phyloP scores from a whole-genome alignment of 2,329 filamentous ascomycete species.

The Apiospora koreana region DNA sequence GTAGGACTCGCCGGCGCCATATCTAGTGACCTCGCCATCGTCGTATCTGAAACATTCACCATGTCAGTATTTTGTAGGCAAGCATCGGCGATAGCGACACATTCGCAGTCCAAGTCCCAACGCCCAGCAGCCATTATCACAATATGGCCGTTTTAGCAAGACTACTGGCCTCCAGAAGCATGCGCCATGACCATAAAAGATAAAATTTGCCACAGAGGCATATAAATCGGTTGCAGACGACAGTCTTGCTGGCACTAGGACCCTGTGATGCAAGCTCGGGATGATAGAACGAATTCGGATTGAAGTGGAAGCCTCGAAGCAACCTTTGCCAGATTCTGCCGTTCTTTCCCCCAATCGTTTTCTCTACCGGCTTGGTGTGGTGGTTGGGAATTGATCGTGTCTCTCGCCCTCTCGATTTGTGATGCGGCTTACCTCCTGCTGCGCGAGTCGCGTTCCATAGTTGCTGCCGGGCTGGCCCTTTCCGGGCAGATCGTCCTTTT shows the following conservation, averaged over 20 bases:
- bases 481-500: background rate
- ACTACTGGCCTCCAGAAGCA: background rate
- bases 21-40: constrained; percentile 62
- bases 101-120: background rate
- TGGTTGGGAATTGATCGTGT: background rate
- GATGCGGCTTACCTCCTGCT: constrained; percentile 28
- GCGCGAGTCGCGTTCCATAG: constrained; percentile 33
- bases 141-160: background rate
- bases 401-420: background rate
- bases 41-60: constrained; percentile 48
- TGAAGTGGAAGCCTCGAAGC: background rate
- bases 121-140: background rate
- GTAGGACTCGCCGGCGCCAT: constrained; percentile 63
- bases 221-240: background rate
- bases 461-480: background rate
- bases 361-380: background rate
- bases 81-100: background rate
- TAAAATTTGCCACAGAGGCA: background rate
- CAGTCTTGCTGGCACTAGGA: background rate
- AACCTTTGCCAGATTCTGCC: background rate
- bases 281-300: background rate
- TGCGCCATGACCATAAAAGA: background rate
- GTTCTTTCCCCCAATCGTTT: no score
- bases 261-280: background rate
- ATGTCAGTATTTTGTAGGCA: background rate